Percentiles rank a stretch among this genome's conserved stretches.
These are phyloP conservation scores for Pseudopyrenochaeta lycopersici DNA, from an alignment of 2,329 filamentous ascomycete genomes.

Conservation along the genomic window DNA sequence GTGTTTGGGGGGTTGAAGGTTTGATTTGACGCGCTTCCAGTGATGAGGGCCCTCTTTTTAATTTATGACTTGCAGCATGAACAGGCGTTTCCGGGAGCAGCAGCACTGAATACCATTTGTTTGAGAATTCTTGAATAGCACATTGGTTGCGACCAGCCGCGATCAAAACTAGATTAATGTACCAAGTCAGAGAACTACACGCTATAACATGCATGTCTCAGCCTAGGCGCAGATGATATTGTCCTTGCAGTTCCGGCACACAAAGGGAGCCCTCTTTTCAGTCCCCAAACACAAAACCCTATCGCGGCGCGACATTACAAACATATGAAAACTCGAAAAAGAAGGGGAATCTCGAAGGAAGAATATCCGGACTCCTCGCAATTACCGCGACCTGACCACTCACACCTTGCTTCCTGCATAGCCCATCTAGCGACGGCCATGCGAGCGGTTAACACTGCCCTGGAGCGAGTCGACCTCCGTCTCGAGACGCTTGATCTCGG, in stretches of 20 bases:
- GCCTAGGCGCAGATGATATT: conserved; percentile 10
- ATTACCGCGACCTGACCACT: conserved; percentile 7
- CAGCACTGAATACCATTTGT: neutral
- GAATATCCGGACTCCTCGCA: conserved; percentile 30
- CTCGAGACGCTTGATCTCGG: conserved; percentile 88
- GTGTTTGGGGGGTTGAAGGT: conserved; percentile 73
- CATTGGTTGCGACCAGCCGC: conserved; percentile 29
- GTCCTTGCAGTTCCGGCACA: too few relatives aligned
- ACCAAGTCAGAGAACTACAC: conserved; percentile 33
- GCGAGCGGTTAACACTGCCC: conserved; percentile 86
- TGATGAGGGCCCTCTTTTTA: neutral
- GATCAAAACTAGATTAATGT: conserved; percentile 40
- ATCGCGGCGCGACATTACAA: conserved; percentile 51
- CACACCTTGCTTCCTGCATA: conserved; percentile 6
- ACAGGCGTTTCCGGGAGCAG: neutral
- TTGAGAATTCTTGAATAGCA: neutral
- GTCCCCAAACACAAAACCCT: conserved; percentile 16
- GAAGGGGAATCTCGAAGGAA: conserved; percentile 53
- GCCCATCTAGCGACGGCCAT: conserved; percentile 79
- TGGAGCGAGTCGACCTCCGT: conserved; percentile 93
- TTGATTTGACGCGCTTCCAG: neutral
- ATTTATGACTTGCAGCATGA: neutral
- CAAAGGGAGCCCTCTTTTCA: neutral
- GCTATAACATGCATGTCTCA: conserved; percentile 21
- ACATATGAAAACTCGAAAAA: conserved; percentile 48